Evolutionary conservation across 1,284 basidiomycete species (phyloP), one percentile per base, ranked within the genome.

Genomic region (Leccinum pachyderme): DNA sequence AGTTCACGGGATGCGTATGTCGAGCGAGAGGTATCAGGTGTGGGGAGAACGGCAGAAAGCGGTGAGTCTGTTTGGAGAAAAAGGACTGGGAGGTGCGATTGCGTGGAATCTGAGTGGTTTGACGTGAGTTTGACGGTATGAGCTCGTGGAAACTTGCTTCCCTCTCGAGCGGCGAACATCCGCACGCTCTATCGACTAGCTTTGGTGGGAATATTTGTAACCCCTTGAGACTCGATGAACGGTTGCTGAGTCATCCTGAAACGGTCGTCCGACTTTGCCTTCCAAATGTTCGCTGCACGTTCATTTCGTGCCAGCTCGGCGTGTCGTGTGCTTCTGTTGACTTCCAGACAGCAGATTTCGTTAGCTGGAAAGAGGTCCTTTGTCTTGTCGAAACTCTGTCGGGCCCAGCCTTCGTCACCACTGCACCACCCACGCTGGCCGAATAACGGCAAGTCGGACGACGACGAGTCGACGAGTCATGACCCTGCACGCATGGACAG

Each of bases 381-480:
- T 52, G 32, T 59, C 11, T 64, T 61, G 2, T 71, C 64, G 2
- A 59, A 50, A 15, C 32, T 49, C 15, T 55, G 55, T 7, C 50
- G 29, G 18, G 65, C 59, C 6, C 67, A 59, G 33, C 59, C 59
- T 32, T 68, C 70, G 1, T 61, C 63, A 0, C 53, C 59, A 18
- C 29, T 72, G 5, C 52, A 56, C 45, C 24, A 64, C 39, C 71
- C 71, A 7, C 68, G 71, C 25, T 63, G 68, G 69, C 7, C 63
- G 44, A 67, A 67, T 45, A 63, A 50, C 43, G n/a, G 2, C 46
- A 70, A 69, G 58, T 57, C 61, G 24, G 52, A 58, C 37, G 61
- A 69, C 59, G 7, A 44, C 47, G 8, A 39, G 32, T 27, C 56
- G 44, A 52, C 48, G 39, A 53, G 22, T 43, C 49, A 35, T 13